Base-by-base conservation (phyloP, 2,329 filamentous ascomycete genomes). In the Diaporthe australafricana region DNA sequence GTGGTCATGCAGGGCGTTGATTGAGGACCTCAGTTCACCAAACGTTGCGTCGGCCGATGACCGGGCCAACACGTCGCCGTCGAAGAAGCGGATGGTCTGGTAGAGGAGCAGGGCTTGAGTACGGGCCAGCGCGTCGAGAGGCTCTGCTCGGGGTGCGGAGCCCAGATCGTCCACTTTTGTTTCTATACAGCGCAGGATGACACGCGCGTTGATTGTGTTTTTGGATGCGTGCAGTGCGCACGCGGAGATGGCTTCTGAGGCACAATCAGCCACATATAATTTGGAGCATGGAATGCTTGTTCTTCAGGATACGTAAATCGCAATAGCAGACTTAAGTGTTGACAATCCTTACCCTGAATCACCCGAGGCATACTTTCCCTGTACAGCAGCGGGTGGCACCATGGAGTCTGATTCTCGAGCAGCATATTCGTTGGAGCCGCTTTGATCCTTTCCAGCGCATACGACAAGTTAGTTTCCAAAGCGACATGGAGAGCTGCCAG, bases 321-420 rank as follows among this genome's bases (percentile, higher is more conserved):
- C 9, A 8, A 12, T 6, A 3, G 2, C 11, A 20, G 1, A 42
- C 16, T 9, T 16, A 20, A 30, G 8, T 25, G 12, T 38, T 42
- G 48, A 17, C 52, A 6, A 14, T 22, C 72, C 66, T 22, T 75
- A 84, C 86, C 87, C 81, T 89, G 84, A 75, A 90, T 84, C 0
- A 78, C 81, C 38, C 79, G 79, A 1, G 88, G 88, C 86, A 90
- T 88, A 11, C 77, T 70, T 2, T 86, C 81, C n/a, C 80, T 80
- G 72, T 88, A 90, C 0, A 90, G 79, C n/a, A 80, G 77, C 0
- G 81, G 80, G 73, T 90, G 88, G 38, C 81, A 84, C 88, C 88
- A 90, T 0, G 87, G 86, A 0, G 87, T 87, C 63, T 84, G 79
- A 20, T 82, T 87, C 56, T 86, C 81, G 11, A 82, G 72, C 0